phyloP scores from a whole-genome alignment of 1,284 basidiomycete genomes.

The Austropuccinia psidii region DNA sequence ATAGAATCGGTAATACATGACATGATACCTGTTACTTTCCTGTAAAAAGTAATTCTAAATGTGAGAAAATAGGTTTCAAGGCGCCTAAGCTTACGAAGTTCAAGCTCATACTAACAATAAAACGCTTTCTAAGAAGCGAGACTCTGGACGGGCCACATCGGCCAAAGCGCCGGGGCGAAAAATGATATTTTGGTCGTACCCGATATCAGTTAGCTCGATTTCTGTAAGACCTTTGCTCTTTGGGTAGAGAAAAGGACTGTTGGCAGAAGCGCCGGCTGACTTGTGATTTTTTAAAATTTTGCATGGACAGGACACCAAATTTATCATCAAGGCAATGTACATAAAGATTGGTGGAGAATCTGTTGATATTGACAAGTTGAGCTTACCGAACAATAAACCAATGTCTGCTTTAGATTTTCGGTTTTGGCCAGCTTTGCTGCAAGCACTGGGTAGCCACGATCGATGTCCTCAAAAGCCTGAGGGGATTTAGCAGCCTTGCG shows the following conservation, averaged over 20 bases:
- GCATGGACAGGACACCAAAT: conserved; percentile 48
- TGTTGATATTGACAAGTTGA: not conserved
- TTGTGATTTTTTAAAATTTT: conserved; percentile 52
- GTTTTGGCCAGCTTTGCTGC: conserved; percentile 60
- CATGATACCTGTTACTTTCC: not conserved
- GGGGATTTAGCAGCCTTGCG: conserved; percentile 55
- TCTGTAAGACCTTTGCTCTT: conserved; percentile 68
- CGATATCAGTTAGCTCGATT: conserved; percentile 57
- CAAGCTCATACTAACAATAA: not conserved
- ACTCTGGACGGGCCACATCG: conserved; percentile 41
- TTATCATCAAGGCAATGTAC: conserved; percentile 1
- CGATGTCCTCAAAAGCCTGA: conserved; percentile 63
- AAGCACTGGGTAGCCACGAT: conserved; percentile 65
- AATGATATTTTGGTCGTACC: conserved; percentile 61
- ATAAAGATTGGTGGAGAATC: conserved; percentile 41
- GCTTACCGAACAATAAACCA: conserved; percentile 63
- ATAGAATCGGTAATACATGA: not conserved
- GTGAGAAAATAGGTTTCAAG: not conserved
- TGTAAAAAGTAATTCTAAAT: not conserved
- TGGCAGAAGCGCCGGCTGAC: conserved; percentile 16
- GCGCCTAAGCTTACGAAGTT: not conserved
- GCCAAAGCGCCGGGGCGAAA: conserved; percentile 58
- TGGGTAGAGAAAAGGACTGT: not conserved
- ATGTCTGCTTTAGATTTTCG: conserved; percentile 53
- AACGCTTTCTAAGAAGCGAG: conserved; percentile 49